Evolutionary conservation across 1,139 yeast genomes (phyloP).

Genomic region (Yamadazyma jaroonii): DNA sequence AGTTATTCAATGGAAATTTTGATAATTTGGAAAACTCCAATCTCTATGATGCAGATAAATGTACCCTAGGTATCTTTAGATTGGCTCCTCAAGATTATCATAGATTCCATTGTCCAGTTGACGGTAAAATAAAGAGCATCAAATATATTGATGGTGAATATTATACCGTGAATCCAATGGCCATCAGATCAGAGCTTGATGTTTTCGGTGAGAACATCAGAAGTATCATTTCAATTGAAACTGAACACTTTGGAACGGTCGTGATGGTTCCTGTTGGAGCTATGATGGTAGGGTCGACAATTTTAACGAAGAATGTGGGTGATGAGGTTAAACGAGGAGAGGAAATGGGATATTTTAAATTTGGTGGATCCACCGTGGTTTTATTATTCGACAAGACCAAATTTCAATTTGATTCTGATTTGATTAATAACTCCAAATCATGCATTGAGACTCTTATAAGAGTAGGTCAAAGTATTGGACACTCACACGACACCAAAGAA

Average conservation of each 20-base stretch:
- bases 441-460: slow-evolving; percentile 79
- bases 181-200: slow-evolving; percentile 80
- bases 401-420: slow-evolving; percentile 67
- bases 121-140: slow-evolving; percentile 67
- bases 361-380: slow-evolving; percentile 90
- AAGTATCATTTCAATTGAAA: slow-evolving; percentile 70
- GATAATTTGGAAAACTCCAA: slow-evolving; percentile 46
- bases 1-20: slow-evolving; percentile 60
- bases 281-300: slow-evolving; percentile 96
- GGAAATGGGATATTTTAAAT: slow-evolving; percentile 90
- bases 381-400: slow-evolving; percentile 41
- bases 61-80: slow-evolving; percentile 75
- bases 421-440: slow-evolving; percentile 62
- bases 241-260: slow-evolving; percentile 72
- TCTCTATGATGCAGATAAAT: slow-evolving; percentile 35
- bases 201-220: slow-evolving; percentile 93
- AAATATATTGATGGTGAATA: slow-evolving; percentile 80
- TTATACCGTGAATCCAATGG: slow-evolving; percentile 97
- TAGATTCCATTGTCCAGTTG: slow-evolving; percentile 85
- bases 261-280: slow-evolving; percentile 89
- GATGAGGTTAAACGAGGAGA: slow-evolving; percentile 63
- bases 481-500: slow-evolving; percentile 51
- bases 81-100: slow-evolving; percentile 98
- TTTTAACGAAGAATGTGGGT: slow-evolving; percentile 66
- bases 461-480: slow-evolving; percentile 94